These are phyloP conservation scores for Geosmithia morbida DNA, from an alignment of 2,329 filamentous ascomycete species.

Conservation along the genomic window DNA sequence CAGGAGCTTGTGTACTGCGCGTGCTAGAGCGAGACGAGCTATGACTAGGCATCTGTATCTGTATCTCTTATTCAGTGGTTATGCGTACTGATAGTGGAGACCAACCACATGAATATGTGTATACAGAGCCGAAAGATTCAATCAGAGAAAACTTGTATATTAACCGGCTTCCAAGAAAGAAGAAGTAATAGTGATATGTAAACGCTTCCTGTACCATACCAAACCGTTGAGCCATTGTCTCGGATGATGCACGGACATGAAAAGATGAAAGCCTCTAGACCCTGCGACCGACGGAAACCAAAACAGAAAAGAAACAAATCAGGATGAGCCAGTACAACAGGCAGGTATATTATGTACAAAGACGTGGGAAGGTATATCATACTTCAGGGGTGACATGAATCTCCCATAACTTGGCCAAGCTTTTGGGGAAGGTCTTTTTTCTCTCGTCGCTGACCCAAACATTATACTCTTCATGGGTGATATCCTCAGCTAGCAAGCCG, in stretches of 20 bases:
- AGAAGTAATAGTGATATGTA: neutral
- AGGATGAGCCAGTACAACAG: too few species aligned
- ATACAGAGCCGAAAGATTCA: neutral
- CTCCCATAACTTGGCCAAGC: conserved; percentile 24
- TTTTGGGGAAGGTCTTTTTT: conserved; percentile 13
- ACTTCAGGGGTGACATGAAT: conserved; percentile 20
- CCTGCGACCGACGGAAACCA: neutral
- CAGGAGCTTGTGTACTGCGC: too few species aligned
- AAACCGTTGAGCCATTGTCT: neutral
- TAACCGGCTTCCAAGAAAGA: neutral
- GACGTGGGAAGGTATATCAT: neutral
- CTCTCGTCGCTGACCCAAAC: conserved; percentile 23
- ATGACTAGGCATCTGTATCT: too few species aligned
- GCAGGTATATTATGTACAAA: too few species aligned
- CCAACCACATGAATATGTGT: neutral
- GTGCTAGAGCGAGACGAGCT: too few species aligned
- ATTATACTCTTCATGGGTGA: conserved; percentile 24
- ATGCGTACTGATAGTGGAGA: neutral
- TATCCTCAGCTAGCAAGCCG: conserved; percentile 30
- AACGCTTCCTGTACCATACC: neutral
- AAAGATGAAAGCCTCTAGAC: neutral
- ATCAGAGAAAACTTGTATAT: neutral
- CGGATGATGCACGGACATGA: neutral
- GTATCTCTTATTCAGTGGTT: neutral
- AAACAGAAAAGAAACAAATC: too few species aligned